Evolutionary conservation across 352 stramenopile genomes (phyloP), one percentile per base, ranked within the genome.

Genomic region (Globisporangium perplexum): DNA sequence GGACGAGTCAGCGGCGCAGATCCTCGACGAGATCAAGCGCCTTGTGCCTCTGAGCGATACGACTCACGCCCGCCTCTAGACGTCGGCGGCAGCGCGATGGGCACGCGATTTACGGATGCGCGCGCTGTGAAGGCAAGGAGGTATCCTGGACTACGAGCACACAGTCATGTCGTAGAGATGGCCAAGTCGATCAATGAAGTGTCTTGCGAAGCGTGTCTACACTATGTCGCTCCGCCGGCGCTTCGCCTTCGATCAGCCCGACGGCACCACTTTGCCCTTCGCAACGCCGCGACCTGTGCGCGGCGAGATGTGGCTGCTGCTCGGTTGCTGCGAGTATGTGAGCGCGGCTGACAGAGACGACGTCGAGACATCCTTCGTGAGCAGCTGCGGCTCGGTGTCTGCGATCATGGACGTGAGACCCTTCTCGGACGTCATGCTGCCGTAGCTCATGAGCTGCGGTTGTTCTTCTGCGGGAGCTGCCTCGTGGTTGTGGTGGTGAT

Each of bases 221-320:
- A 42, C 14, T 20, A 8, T 38, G 4, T 4, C 14, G 31, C 39
- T 22, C 5, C 5, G 20, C 38, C 18, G 38, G 6, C 8, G 38
- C 14, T 23, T 44, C 6, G 15, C 5, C 4, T 45, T 15, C 18
- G 22, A 10, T 45, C 20, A 74, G 47, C 69, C 67, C 10, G 67
- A 77, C 46, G 72, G 71, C 24, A 79, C 33, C 47, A 75, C 68
- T 52, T 75, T 79, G 63, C 39, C 67, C 26, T 63, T 71, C 18
- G 57, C 3, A 0, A n/a, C n/a, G n/a, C 38, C 39, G 28, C 56
- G 65, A 4, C 55, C 53, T 39, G 61, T 67, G 35, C 56, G 64
- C 4, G 58, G 67, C 47, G 51, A 30, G 36, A 54, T 31, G 41
- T 41, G 50, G 5, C 50, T 47, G 43, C 44, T 31, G 30, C 41